Conservation (phyloP, 2,329 filamentous ascomycete genomes). For the Scedosporium boydii region DNA sequence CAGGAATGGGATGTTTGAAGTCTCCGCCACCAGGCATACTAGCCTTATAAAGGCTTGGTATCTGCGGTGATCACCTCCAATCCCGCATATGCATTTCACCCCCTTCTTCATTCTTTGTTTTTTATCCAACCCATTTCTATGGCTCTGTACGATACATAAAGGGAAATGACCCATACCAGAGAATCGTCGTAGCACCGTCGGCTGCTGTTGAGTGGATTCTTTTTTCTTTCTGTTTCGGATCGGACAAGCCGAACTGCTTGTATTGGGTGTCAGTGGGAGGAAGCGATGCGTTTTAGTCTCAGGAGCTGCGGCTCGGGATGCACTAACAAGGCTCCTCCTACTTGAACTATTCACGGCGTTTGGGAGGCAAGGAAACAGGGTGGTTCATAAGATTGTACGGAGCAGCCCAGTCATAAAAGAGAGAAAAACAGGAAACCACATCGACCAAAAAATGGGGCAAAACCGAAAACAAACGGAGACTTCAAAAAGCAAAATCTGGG, state of each 20-base stretch:
- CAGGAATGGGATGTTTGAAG: constrained; percentile 44
- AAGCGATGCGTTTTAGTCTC: neutral
- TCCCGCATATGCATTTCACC: neutral
- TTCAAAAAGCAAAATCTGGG: no score
- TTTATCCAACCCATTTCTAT: constrained; percentile 7
- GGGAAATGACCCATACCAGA: constrained; percentile 1
- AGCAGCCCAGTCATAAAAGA: no score
- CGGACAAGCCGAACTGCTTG: neutral
- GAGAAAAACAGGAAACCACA: no score
- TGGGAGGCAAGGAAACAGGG: no score
- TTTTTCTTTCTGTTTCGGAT: neutral
- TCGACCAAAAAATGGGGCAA: no score
- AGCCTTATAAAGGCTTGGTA: neutral
- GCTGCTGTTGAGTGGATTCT: constrained; percentile 12
- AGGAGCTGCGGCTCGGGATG: neutral
- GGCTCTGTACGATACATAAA: constrained; percentile 3
- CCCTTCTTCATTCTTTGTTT: constrained; percentile 8
- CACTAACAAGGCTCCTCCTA: no score
- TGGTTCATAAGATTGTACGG: no score
- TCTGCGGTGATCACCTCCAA: neutral
- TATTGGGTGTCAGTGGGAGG: neutral
- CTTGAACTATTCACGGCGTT: no score
- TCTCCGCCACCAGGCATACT: neutral
- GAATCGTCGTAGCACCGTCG: constrained; percentile 16
- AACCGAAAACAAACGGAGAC: no score